These are phyloP conservation scores for Carex sylvatica DNA, from an alignment of 202 grass and related monocot species.

Conservation along the genomic window DNA sequence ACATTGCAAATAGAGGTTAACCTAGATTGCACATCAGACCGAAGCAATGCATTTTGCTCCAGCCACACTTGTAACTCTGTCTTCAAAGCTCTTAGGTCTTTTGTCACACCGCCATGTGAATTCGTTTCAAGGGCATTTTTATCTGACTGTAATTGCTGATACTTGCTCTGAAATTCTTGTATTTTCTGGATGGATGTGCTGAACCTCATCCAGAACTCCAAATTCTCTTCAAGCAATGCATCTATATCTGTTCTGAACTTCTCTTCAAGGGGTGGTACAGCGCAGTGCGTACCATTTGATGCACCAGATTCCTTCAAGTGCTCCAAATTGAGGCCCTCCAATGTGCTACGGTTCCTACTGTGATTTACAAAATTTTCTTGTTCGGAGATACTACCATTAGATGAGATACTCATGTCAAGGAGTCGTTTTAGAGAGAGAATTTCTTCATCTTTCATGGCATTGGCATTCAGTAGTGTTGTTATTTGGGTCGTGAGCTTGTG, in stretches of 20 bases:
- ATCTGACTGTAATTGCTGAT: constrained; percentile 34
- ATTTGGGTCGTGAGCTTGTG: constrained; percentile 29
- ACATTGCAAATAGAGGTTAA: constrained; percentile 54
- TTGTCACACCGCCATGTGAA: constrained; percentile 30
- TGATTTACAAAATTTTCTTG: constrained; percentile 17
- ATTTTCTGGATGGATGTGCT: constrained; percentile 66
- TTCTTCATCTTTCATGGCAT: constrained; percentile 41
- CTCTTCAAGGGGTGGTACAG: constrained; percentile 46
- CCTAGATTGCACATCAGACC: constrained; percentile 61
- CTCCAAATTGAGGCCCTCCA: constrained; percentile 21
- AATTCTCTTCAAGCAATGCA: constrained; percentile 66
- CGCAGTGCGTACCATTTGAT: constrained; percentile 5
- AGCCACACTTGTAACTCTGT: constrained; percentile 78
- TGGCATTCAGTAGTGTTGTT: constrained; percentile 27
- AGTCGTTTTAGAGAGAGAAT: constrained; percentile 56
- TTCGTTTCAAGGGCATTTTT: background rate
- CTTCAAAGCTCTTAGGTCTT: constrained; percentile 58
- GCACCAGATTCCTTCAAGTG: constrained; percentile 17
- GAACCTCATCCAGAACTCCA: constrained; percentile 74
- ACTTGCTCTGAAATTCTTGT: constrained; percentile 59
- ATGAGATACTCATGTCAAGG: background rate
- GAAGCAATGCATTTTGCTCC: constrained; percentile 71
- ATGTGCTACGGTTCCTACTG: constrained; percentile 23
- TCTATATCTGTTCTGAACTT: constrained; percentile 77
- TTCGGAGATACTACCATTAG: background rate